Evolutionary conservation across 2,329 filamentous ascomycete genomes (phyloP), one percentile per base, ranked within the genome.

Genomic region (Phyllosticta paracitricarpa): DNA sequence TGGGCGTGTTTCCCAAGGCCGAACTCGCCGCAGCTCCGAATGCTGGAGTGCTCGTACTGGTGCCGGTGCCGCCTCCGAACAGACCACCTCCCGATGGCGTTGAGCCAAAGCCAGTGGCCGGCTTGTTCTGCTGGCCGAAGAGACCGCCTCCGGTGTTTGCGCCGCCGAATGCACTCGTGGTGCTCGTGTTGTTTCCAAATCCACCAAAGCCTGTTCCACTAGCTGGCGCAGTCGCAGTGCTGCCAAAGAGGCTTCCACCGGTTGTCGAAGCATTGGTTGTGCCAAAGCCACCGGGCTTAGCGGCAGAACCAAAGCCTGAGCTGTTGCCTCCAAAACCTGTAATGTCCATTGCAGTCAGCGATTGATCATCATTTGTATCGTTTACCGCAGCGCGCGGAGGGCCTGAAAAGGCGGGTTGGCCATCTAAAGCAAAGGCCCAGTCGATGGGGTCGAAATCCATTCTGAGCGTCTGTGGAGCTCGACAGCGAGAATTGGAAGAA

Each of bases 91-190:
- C 62, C 7, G 68, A 66, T 10, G 77, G 74, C 8, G 74, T 67
- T n/a, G 78, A 69, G 48, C 78, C 70, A 55, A 84, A 84, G n/a
- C 40, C 40, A 4, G 40, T 48, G 14, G 81, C 76, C 51, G 83
- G 79, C 69, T 85, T 79, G 40, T 68, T 66, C 51, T 67, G 65
- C 54, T 67, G 66, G 54, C 76, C 77, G 62, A 75, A 66, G 51
- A 72, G 57, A n/a, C 69, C 70, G 61, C 76, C 71, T 62, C 70
- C 69, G 61, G 70, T 68, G 66, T 69, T 71, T 61, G 57, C 55
- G 12, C 56, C 40, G 24, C 62, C 62, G 48, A 64, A 64, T 14
- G 54, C 25, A 67, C 64, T 65, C 28, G 65, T 63, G 54, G 62
- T 63, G 56, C 40, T 63, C n/a, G 59, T 56, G 17, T 53, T 56